These are phyloP conservation scores for Chrysoporthe austroafricana DNA, from an alignment of 2,329 filamentous ascomycete species.

Conservation along the genomic window DNA sequence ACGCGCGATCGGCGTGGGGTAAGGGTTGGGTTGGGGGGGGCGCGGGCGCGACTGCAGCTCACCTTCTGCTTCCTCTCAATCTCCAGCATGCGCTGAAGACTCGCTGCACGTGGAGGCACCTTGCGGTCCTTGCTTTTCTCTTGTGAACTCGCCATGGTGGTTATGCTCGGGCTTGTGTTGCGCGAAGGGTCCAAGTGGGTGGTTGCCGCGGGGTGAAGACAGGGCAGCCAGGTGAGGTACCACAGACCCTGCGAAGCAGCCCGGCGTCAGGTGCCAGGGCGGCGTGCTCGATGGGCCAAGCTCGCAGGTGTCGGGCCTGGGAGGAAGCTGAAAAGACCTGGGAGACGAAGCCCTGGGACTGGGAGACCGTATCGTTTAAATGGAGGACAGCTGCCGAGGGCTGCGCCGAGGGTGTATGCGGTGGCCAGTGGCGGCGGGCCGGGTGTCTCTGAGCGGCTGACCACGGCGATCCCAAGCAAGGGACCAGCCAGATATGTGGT, in stretches of 20 bases:
- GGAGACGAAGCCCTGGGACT: background rate
- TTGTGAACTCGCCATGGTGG: slow-evolving; percentile 23
- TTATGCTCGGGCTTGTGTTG: slow-evolving; percentile 9
- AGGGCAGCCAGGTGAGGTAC: background rate
- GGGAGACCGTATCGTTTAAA: no score
- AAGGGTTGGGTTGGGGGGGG: background rate
- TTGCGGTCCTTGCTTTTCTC: slow-evolving; percentile 30
- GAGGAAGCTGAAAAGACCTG: background rate
- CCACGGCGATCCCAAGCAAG: slow-evolving; percentile 8
- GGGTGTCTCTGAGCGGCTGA: slow-evolving; percentile 11
- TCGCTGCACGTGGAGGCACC: slow-evolving; percentile 45
- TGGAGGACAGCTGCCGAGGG: background rate
- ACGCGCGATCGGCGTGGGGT: slow-evolving; percentile 12
- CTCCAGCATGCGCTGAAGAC: slow-evolving; percentile 63
- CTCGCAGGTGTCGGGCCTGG: background rate
- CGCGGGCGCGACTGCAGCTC: slow-evolving; percentile 31
- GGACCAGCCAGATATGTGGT: slow-evolving; percentile 11
- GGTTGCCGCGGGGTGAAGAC: background rate
- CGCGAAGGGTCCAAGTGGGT: background rate
- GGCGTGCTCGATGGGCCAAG: background rate
- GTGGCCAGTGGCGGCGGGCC: slow-evolving; percentile 2
- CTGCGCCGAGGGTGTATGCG: slow-evolving; percentile 14
- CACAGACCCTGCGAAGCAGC: background rate
- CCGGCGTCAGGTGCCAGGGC: background rate
- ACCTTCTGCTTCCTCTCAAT: slow-evolving; percentile 63